Conservation (phyloP, 371 early-diverging fungal genomes). For the Lichtheimia corymbifera region DNA sequence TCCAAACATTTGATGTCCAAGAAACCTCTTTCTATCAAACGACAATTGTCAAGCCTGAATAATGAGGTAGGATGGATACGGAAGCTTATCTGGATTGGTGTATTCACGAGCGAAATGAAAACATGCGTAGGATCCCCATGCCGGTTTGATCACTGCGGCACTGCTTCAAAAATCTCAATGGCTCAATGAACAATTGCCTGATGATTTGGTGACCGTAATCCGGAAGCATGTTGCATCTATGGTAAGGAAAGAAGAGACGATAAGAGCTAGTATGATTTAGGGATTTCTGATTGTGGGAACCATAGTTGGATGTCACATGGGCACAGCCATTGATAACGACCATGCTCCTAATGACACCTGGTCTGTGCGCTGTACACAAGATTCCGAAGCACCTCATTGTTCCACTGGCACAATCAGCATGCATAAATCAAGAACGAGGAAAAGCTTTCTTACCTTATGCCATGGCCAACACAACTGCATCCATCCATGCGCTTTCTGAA, state of each 20-base stretch:
- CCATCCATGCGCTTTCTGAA: background rate
- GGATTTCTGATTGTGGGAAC: background rate
- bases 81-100: too few species aligned
- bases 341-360: background rate
- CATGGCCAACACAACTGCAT: background rate
- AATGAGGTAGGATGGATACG: too few species aligned
- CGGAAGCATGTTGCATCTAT: background rate
- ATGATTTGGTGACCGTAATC: background rate
- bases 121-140: background rate
- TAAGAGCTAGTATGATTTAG: too few species aligned
- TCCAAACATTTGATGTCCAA: conserved; percentile 5
- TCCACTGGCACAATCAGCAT: too few species aligned
- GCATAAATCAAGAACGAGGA: too few species aligned
- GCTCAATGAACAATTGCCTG: background rate
- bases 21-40: conserved; percentile 1
- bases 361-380: background rate
- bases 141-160: background rate
- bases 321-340: background rate
- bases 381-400: too few species aligned
- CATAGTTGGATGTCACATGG: background rate
- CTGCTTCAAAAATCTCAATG: conserved; percentile 6
- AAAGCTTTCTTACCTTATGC: background rate
- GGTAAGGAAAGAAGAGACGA: conserved; percentile 1
- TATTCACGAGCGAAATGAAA: too few species aligned
- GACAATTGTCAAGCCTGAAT: background rate